These are phyloP conservation scores for Citrullus amarus DNA, from an alignment of 306 rosid genomes.

Conservation along the genomic window DNA sequence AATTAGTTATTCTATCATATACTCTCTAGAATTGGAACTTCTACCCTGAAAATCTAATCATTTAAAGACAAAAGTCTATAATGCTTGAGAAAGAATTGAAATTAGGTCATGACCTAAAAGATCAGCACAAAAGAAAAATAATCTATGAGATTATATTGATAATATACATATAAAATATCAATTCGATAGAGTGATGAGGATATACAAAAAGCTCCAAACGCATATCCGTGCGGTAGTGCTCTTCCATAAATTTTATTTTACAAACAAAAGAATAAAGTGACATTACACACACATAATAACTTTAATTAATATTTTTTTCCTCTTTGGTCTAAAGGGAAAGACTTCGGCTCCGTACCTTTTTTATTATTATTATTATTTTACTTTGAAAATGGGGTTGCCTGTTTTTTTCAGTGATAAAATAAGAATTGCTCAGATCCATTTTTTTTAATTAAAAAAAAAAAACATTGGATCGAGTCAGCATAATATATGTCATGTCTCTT, in stretches of 20 bases:
- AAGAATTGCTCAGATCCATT: conserved; percentile 4
- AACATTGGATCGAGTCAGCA: conserved; percentile 16
- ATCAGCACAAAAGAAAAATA: background rate
- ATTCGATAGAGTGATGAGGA: background rate
- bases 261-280: background rate
- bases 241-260: background rate
- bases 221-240: background rate
- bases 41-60: background rate
- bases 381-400: background rate
- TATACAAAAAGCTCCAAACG: background rate
- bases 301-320: no score
- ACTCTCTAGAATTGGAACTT: background rate
- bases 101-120: background rate
- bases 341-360: background rate
- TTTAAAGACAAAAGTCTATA: background rate
- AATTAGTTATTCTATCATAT: background rate
- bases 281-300: background rate
- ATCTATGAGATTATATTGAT: background rate
- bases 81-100: background rate
- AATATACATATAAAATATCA: background rate
- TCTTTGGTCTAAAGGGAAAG: background rate
- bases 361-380: background rate
- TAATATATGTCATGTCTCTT: background rate
- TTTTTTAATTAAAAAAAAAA: background rate
- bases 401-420: background rate